These are phyloP conservation scores for Globisporangium splendens DNA, from an alignment of 352 stramenopile genomes.

Conservation along the genomic window DNA sequence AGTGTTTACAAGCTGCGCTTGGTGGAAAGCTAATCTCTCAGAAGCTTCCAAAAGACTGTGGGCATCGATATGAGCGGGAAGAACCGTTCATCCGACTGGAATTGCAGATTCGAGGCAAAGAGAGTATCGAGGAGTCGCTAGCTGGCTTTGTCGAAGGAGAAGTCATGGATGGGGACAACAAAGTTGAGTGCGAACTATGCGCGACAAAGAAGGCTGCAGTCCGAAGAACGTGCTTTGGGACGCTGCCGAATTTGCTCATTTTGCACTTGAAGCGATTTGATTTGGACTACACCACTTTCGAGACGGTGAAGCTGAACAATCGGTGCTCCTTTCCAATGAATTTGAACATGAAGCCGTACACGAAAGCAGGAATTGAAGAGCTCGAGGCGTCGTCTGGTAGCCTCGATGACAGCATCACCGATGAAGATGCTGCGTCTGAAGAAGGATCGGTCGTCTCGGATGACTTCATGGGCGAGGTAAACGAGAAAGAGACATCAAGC, in stretches of 20 bases:
- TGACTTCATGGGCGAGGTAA: constrained; percentile 59
- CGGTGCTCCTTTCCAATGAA: constrained; percentile 96
- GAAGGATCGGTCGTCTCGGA: constrained; percentile 49
- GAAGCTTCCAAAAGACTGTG: constrained; percentile 88
- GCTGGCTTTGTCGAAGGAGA: constrained; percentile 97
- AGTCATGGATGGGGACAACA: constrained; percentile 99
- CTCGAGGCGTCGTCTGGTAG: constrained; percentile 52
- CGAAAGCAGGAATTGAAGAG: constrained; percentile 95
- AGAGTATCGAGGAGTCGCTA: constrained; percentile 97
- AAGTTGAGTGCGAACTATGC: constrained; percentile 97
- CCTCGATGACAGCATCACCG: constrained; percentile 33
- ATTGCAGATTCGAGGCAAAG: constrained; percentile 97
- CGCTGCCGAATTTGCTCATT: constrained; percentile 96
- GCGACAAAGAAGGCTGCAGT: constrained; percentile 97
- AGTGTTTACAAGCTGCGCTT: constrained; percentile 71
- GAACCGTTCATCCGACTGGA: constrained; percentile 98
- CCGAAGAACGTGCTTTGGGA: constrained; percentile 92
- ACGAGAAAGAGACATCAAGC: constrained; percentile 20
- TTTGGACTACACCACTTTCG: constrained; percentile 99
- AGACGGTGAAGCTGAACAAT: constrained; percentile 99
- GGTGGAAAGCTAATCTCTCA: constrained; percentile 85
- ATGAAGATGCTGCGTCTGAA: constrained; percentile 56
- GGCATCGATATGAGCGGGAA: constrained; percentile 93
- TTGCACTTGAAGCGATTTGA: constrained; percentile 99
- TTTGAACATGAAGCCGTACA: constrained; percentile 99